Conservation (phyloP, 345 rosid genomes). For the Hirschfeldia incana region DNA sequence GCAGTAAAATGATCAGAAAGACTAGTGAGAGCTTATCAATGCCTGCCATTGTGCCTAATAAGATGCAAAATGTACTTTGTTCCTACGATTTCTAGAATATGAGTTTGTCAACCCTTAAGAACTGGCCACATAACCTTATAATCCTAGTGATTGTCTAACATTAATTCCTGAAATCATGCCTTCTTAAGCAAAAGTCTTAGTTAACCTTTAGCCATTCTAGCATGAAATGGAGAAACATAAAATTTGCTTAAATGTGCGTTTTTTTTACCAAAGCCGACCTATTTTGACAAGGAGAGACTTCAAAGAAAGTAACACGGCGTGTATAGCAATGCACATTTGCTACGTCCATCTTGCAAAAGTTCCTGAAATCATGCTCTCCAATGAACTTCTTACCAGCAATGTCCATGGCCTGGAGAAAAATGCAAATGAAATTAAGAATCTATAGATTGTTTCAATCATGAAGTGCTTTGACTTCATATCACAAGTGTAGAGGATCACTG, state of each 20-base stretch:
- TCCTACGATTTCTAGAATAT: not conserved
- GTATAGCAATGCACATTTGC: constrained; percentile 76
- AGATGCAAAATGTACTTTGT: not conserved
- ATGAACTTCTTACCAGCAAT: constrained; percentile 74
- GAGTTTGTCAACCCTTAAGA: too few relatives aligned
- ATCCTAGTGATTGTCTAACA: not conserved
- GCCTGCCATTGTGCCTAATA: not conserved
- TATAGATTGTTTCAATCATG: constrained; percentile 3
- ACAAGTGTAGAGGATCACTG: constrained; percentile 24
- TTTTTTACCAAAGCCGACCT: constrained; percentile 53
- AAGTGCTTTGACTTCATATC: not conserved
- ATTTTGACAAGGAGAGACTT: constrained; percentile 57
- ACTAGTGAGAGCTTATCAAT: not conserved
- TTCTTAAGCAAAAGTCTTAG: not conserved
- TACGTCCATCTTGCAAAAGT: constrained; percentile 97
- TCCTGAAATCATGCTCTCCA: constrained; percentile 91
- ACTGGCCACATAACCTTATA: too few relatives aligned
- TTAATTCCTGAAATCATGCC: not conserved
- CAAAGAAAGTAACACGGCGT: constrained; percentile 64
- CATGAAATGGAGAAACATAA: not conserved
- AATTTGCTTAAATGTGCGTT: constrained; percentile 5
- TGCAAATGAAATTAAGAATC: constrained; percentile 17
- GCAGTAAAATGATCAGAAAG: not conserved
- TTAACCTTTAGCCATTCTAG: not conserved
- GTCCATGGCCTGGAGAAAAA: constrained; percentile 68